phyloP scores from a whole-genome alignment of 2,329 filamentous ascomycete species.

The Exophiala xenobiotica region DNA sequence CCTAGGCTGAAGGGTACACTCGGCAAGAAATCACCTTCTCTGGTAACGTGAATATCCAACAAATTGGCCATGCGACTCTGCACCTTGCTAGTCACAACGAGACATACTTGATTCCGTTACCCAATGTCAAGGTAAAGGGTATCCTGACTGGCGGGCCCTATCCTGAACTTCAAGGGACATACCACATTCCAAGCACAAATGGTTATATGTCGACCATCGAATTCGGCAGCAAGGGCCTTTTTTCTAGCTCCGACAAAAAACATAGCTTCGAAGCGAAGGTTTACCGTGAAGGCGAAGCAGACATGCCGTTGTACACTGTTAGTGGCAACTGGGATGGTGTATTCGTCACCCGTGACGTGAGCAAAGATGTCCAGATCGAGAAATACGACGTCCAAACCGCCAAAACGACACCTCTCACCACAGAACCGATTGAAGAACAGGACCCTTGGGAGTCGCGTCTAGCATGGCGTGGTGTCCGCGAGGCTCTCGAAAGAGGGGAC shows the following conservation, averaged over 20 bases:
- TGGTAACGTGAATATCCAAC: conserved; percentile 22
- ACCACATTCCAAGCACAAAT: conserved; percentile 27
- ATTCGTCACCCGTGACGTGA: conserved; percentile 74
- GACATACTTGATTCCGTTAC: conserved; percentile 28
- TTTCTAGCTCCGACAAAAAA: conserved; percentile 20
- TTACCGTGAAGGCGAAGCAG: conserved; percentile 18
- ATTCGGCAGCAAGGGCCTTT: conserved; percentile 23
- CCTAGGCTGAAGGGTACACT: conserved; percentile 29
- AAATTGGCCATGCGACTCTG: conserved; percentile 27
- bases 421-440: conserved; percentile 74
- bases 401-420: conserved; percentile 64
- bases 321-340: conserved; percentile 48
- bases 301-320: conserved; percentile 24
- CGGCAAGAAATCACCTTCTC: conserved; percentile 29
- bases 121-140: conserved; percentile 28
- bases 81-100: conserved; percentile 23
- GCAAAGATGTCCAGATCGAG: conserved; percentile 53
- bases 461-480: conserved; percentile 83
- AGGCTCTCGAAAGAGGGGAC: conserved; percentile 75
- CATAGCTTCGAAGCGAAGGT: conserved; percentile 26
- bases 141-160: conserved; percentile 49
- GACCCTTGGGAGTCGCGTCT: conserved; percentile 83
- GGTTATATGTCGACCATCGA: conserved; percentile 27
- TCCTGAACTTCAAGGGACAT: conserved; percentile 34
- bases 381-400: conserved; percentile 60